These are phyloP conservation scores for Aspergillus tamarii DNA, from an alignment of 2,329 filamentous ascomycete genomes.

Conservation along the genomic window DNA sequence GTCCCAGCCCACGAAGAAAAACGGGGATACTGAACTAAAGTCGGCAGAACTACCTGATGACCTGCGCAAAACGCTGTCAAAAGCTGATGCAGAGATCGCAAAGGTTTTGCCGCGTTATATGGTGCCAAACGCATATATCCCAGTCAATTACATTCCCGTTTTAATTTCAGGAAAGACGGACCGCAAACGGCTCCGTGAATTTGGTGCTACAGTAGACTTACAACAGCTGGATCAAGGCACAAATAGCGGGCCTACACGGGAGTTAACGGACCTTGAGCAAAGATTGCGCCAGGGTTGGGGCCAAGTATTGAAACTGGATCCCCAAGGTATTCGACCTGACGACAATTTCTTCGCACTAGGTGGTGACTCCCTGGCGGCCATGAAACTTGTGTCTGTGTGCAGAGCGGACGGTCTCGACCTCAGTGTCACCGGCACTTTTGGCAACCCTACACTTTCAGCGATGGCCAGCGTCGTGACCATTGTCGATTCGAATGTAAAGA, in stretches of 20 bases:
- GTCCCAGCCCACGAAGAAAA: conserved; percentile 25
- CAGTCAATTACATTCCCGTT: conserved; percentile 46
- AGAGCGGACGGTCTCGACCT: conserved; percentile 35
- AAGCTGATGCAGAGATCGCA: conserved; percentile 27
- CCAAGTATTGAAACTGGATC: conserved; percentile 33
- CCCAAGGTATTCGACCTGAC: conserved; percentile 36
- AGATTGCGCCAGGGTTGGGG: conserved; percentile 40
- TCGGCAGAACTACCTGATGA: conserved; percentile 22
- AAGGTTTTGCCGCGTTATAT: conserved; percentile 37
- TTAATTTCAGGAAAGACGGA: conserved; percentile 51
- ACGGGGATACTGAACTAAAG: conserved; percentile 21
- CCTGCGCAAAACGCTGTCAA: conserved; percentile 20
- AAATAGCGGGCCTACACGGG: conserved; percentile 20
- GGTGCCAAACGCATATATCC: conserved; percentile 48
- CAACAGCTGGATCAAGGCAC: conserved; percentile 32
- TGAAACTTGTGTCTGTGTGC: conserved; percentile 39
- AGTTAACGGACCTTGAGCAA: conserved; percentile 37
- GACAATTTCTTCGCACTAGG: conserved; percentile 44
- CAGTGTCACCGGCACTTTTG: conserved; percentile 41
- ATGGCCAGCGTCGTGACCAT: conserved; percentile 47
- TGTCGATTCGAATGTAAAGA: conserved; percentile 30
- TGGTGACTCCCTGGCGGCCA: conserved; percentile 40
- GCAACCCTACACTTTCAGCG: conserved; percentile 35
- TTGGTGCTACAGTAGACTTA: conserved; percentile 39
- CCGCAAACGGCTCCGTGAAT: conserved; percentile 40